A percentile compares a stretch with the other conserved stretches of the same genome.
Evolutionary conservation across 2,329 filamentous ascomycete species (phyloP).

Genomic region (Zasmidium cellare): DNA sequence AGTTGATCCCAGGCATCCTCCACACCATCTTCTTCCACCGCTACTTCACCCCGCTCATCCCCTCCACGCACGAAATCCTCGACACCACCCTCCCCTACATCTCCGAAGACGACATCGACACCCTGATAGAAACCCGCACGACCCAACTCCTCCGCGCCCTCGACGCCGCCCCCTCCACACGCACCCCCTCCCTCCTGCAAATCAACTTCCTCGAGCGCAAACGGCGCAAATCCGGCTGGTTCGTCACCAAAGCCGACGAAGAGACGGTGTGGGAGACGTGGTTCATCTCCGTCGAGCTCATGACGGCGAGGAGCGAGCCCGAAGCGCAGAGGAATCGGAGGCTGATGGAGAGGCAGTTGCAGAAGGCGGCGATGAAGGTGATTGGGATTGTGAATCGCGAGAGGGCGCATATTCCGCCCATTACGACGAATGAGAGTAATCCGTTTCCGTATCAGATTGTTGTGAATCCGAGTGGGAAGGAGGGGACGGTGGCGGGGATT

Average conservation of each 20-base stretch:
- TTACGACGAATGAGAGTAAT: conserved; percentile 87
- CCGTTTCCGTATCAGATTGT: conserved; percentile 94
- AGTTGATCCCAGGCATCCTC: conserved; percentile 68
- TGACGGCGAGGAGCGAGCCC: conserved; percentile 81
- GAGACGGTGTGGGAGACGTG: conserved; percentile 97
- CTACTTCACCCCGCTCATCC: conserved; percentile 85
- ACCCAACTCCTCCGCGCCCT: conserved; percentile 67
- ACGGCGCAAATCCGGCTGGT: conserved; percentile 73
- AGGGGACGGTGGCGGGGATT: conserved; percentile 21
- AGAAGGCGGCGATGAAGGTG: conserved; percentile 86
- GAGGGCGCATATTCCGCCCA: conserved; percentile 95
- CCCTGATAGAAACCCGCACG: conserved; percentile 86
- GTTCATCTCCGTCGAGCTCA: conserved; percentile 91
- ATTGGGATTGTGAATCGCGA: conserved; percentile 82
- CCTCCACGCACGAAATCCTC: conserved; percentile 82
- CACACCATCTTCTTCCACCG: conserved; percentile 99
- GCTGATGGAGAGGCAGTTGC: conserved; percentile 86
- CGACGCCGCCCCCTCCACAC: conserved; percentile 32
- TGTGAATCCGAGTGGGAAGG: conserved; percentile 68
- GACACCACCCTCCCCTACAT: conserved; percentile 88
- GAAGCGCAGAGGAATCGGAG: conserved; percentile 85
- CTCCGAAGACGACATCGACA: conserved; percentile 86
- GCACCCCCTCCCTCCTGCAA: conserved; percentile 75
- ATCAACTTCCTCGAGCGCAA: conserved; percentile 81
- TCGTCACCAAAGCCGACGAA: conserved; percentile 78